Evolutionary conservation across 768 basidiomycete species (phyloP).

Genomic region (Cubamyces sp.): DNA sequence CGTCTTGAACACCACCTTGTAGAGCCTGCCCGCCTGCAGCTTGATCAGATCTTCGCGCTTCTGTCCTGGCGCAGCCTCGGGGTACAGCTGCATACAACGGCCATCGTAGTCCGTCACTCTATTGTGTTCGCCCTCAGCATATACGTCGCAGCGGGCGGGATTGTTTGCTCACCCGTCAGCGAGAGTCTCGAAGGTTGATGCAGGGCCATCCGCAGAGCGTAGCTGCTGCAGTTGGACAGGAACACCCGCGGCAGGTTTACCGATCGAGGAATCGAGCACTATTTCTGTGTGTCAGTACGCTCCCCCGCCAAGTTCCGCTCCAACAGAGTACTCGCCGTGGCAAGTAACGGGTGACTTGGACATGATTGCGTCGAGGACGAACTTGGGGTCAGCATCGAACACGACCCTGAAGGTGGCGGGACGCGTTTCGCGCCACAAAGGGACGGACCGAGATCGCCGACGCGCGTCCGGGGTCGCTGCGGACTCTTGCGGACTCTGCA

Average conservation of each 20-base stretch:
- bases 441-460: constrained; percentile 4
- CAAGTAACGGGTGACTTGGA: constrained; percentile 86
- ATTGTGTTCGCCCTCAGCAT: constrained; percentile 19
- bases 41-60: constrained; percentile 46
- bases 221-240: constrained; percentile 62
- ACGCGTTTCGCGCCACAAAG: constrained; percentile 1
- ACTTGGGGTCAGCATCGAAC: not conserved
- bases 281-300: not conserved
- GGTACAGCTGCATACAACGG: constrained; percentile 77
- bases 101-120: constrained; percentile 84
- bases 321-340: constrained; percentile 59
- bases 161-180: constrained; percentile 62
- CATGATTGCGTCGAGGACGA: constrained; percentile 1
- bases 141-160: not conserved
- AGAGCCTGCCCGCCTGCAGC: constrained; percentile 59
- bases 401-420: not conserved
- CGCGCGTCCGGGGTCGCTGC: constrained; percentile 15
- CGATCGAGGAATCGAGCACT: constrained; percentile 88
- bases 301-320: not conserved
- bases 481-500: constrained; percentile 1
- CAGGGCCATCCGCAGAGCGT: constrained; percentile 30
- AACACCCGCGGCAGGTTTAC: constrained; percentile 79
- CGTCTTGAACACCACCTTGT: constrained; percentile 87
- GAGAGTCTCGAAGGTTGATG: constrained; percentile 32
- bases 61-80: constrained; percentile 52